Conservation (phyloP, 2,329 filamentous ascomycete species). For the Hirsutella thompsonii region DNA sequence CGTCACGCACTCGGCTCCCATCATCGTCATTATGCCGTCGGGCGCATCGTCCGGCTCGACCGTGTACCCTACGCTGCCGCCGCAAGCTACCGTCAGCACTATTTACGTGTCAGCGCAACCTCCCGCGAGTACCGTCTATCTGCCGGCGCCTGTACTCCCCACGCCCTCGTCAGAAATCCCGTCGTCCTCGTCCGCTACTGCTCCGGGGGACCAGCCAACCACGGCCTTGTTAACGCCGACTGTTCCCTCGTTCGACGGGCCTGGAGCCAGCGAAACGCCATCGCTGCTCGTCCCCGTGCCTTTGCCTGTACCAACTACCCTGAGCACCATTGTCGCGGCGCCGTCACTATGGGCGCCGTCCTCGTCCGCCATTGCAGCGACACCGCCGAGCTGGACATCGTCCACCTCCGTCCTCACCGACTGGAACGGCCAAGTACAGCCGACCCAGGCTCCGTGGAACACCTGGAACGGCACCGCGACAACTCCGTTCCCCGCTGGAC, state of each 20-base stretch:
- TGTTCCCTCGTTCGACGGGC: background rate
- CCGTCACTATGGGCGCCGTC: background rate
- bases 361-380: no score
- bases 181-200: background rate
- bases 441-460: background rate
- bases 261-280: background rate
- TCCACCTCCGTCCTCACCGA: constrained; percentile 10
- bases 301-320: background rate
- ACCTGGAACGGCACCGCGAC: constrained; percentile 24
- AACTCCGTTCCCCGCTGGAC: background rate
- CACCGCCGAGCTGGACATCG: constrained; percentile 3
- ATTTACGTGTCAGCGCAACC: background rate
- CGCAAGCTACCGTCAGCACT: background rate
- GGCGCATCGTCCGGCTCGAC: background rate
- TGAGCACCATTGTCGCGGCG: constrained; percentile 1
- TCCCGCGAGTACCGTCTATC: background rate
- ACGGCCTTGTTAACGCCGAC: background rate
- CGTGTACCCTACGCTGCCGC: background rate
- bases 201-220: background rate
- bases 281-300: background rate
- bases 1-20: background rate
- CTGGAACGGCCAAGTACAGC: background rate
- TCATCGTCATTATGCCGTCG: background rate
- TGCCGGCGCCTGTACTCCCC: background rate
- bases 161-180: background rate